Evolutionary conservation across 371 early-diverging fungal species (phyloP), one percentile per base, ranked within the genome.

Genomic region (Zychaea mexicana): DNA sequence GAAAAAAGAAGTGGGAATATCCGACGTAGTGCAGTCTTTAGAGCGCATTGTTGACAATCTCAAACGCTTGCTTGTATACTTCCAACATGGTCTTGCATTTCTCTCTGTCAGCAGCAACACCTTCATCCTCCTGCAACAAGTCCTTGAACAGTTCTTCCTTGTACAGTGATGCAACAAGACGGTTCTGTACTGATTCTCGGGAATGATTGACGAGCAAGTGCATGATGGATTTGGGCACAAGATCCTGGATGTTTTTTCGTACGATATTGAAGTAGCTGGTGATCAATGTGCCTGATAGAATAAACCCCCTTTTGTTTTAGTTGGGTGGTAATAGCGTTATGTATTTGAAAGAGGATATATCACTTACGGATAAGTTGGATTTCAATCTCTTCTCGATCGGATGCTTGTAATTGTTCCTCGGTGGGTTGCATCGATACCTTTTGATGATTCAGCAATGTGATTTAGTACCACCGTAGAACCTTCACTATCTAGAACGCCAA

Each of bases 191-290:
- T 19, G 78, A 70, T 63, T 92, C 88, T 62, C 90, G 88, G 21
- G 90, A 87, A 69, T 87, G 81, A 64, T 92, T 91, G 39, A 94
- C 93, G 32, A 94, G 73, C 49, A 92, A 65, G 66, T 91, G 91
- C 94, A 97, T 95, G 61, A 96, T 89, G 0, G 96, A 93, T 72
- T 97, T 97, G 15, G 97, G 97, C 4, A 97, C 94, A 59, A 92
- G 76, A 60, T 97, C 96, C 66, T 93, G 89, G 36, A 96, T 89
- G 19, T 89, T 85, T 76, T 92, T 92, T 66, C 94, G 86, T 17
- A 72, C 46, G 45, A 72, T 62, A 49, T 59, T 61, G 36, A 71
- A 65, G 60, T 79, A 46, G 33, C 74, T 63, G 62, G 70, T 57
- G 61, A 76, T 61, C 57, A 79, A 61, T 39, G 70, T 52, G 13